Conservation (phyloP, 176 grass and related monocot species). For the Cocos nucifera region DNA sequence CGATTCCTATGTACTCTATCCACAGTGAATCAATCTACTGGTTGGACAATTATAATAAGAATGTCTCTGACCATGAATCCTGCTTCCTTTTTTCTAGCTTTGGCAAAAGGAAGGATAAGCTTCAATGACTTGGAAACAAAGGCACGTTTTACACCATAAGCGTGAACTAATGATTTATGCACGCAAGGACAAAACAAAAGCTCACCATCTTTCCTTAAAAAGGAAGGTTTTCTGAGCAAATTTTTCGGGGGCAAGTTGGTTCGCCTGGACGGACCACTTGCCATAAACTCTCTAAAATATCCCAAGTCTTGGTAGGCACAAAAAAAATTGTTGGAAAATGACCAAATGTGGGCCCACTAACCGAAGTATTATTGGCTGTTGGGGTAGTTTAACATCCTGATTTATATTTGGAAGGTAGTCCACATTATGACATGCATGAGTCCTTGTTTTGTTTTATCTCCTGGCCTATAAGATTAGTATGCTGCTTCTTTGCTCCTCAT, state of each 20-base stretch:
- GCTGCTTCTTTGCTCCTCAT: too few relatives aligned
- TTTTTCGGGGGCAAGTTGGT: slow-evolving; percentile 7
- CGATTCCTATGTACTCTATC: too few relatives aligned
- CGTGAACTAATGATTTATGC: slow-evolving; percentile 1
- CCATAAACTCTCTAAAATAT: slow-evolving; percentile 7
- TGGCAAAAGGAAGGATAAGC: background rate
- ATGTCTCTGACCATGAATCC: background rate
- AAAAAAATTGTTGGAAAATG: background rate
- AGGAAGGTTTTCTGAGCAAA: too few relatives aligned
- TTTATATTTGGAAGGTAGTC: background rate
- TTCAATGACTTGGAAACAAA: slow-evolving; percentile 27
- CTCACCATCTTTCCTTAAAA: background rate
- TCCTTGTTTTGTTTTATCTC: background rate
- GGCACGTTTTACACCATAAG: slow-evolving; percentile 3
- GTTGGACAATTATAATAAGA: too few relatives aligned
- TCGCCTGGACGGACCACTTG: slow-evolving; percentile 9
- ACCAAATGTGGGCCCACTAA: background rate
- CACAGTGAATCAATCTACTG: too few relatives aligned
- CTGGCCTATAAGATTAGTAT: too few relatives aligned
- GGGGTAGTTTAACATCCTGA: background rate
- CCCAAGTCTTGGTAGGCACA: slow-evolving; percentile 2
- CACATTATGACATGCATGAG: background rate
- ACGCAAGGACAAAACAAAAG: slow-evolving; percentile 20
- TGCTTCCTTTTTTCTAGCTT: background rate
- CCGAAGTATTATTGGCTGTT: slow-evolving; percentile 4